phyloP scores from a whole-genome alignment of 768 basidiomycete species.

The Terana coerulea region DNA sequence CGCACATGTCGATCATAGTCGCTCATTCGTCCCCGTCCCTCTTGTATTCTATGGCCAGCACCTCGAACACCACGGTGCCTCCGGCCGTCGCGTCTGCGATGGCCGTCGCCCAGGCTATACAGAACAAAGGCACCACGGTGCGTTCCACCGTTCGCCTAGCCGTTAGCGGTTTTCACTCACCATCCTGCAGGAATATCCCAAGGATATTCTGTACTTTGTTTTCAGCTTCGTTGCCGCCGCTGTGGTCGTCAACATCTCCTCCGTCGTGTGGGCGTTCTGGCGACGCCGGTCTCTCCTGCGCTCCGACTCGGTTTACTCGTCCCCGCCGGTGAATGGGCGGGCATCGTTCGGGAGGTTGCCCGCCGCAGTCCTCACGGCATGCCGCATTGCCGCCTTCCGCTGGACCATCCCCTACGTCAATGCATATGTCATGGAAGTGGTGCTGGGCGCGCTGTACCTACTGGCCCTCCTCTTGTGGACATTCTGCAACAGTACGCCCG shows the following conservation, averaged over 20 bases:
- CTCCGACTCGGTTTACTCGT: background rate
- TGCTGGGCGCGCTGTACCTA: slow-evolving; percentile 25
- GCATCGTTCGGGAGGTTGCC: slow-evolving; percentile 18
- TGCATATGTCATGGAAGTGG: slow-evolving; percentile 25
- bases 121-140: slow-evolving; percentile 12
- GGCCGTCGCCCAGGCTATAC: slow-evolving; percentile 8
- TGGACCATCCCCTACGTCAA: slow-evolving; percentile 23
- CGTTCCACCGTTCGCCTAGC: background rate
- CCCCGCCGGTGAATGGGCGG: background rate
- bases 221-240: slow-evolving; percentile 16
- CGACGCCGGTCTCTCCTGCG: slow-evolving; percentile 11
- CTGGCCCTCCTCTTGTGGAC: slow-evolving; percentile 26
- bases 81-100: slow-evolving; percentile 8
- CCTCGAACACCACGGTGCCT: background rate
- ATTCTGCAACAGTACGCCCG: slow-evolving; percentile 26
- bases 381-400: slow-evolving; percentile 27
- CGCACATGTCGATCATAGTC: no score
- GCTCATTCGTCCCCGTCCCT: background rate
- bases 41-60: background rate
- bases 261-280: slow-evolving; percentile 17
- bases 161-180: background rate
- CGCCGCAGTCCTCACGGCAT: slow-evolving; percentile 21
- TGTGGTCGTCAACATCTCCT: slow-evolving; percentile 14
- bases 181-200: slow-evolving; percentile 14
- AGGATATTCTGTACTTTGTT: slow-evolving; percentile 16